Conservation (phyloP, 495 filamentous ascomycete genomes). For the Articulospora tetracladia region DNA sequence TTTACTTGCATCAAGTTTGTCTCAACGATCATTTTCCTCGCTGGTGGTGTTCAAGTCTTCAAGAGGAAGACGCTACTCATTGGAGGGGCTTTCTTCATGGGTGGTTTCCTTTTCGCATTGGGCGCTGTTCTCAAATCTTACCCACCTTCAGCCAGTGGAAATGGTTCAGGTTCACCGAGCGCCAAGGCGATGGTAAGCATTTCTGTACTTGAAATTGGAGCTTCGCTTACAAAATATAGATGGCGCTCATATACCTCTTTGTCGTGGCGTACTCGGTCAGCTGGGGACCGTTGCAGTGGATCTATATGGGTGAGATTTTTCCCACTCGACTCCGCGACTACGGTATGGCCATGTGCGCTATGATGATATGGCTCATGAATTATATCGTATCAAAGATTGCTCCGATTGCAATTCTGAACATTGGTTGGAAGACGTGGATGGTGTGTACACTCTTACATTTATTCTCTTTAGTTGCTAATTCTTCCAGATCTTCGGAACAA, state of each 20-base stretch:
- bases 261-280: conserved; percentile 9
- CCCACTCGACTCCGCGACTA: conserved; percentile 15
- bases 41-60: conserved; percentile 6
- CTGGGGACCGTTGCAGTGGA: conserved; percentile 16
- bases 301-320: conserved; percentile 13
- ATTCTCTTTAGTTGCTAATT: neutral
- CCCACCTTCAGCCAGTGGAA: conserved; percentile 2
- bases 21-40: conserved; percentile 10
- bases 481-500: neutral
- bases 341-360: conserved; percentile 12
- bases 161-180: conserved; percentile 1
- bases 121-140: conserved; percentile 7
- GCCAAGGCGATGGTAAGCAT: conserved; percentile 11
- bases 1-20: conserved; percentile 15
- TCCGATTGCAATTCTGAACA: conserved; percentile 9
- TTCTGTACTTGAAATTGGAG: neutral
- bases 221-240: conserved; percentile 3
- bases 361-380: conserved; percentile 18
- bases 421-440: conserved; percentile 13
- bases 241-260: conserved; percentile 6
- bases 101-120: conserved; percentile 9
- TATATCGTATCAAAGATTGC: conserved; percentile 15
- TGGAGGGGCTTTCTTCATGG: conserved; percentile 13
- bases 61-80: conserved; percentile 11
- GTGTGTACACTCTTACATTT: neutral